Evolutionary conservation across 345 rosid genomes (phyloP), one percentile per base, ranked within the genome.

Genomic region (Corymbia maculata): DNA sequence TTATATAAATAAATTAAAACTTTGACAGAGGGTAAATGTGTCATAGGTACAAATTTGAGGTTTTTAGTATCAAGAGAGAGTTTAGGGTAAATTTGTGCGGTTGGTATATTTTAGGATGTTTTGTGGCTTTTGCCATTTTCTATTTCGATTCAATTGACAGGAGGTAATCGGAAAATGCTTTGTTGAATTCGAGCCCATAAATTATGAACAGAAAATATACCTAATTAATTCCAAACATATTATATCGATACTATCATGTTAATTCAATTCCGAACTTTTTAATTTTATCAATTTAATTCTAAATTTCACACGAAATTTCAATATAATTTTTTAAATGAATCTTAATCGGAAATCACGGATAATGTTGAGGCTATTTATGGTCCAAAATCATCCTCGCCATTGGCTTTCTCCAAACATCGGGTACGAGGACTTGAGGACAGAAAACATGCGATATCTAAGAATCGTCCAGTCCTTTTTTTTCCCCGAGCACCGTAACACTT

Each of bases 221-320:
- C 36, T 4, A 68, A 36, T 68, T 19, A 16, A 2, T 30, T n/a
- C 1, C 17, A n/a, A 64, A n/a, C 2, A 7, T 7, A 64, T n/a
- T n/a, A 4, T n/a, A 14, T 15, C 13, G 42, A 36, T 36, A 36
- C 42, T 36, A 36, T 36, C n/a, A 13, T 7, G 19, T 4, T 30
- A 64, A 13, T n/a, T 64, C 42, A n/a, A 4, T 68, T 8, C 4
- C 0, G 16, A 8, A 32, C 6, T 68, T 32, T 2, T 8, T 0
- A 68, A 30, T 19, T 3, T 3, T 66, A 42, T 15, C 19, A 15
- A 66, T 30, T 13, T 16, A n/a, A 9, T 13, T 3, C 6, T 61
- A 61, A 28, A 61, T n/a, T n/a, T 30, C 21, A 4, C 17, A 5
- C 42, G 3, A 15, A 30, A 16, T 8, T 8, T 36, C 36, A 66